phyloP scores from a whole-genome alignment of 306 rosid genomes.

The Comarum palustre region DNA sequence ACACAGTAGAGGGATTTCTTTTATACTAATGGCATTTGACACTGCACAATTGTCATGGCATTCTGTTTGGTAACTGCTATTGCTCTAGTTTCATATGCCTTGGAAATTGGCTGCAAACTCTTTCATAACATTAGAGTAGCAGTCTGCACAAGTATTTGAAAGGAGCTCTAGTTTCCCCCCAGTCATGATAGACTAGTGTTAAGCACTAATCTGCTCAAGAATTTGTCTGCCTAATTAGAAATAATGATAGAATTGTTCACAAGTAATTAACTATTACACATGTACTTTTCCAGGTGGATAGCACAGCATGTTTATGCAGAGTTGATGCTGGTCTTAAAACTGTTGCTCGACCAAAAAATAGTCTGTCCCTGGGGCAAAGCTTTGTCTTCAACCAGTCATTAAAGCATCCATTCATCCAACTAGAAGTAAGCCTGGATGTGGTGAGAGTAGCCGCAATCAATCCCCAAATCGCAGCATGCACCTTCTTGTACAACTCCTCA shows the following conservation, averaged over 20 bases:
- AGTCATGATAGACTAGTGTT: background rate
- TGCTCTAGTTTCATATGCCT: background rate
- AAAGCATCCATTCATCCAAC: constrained; percentile 87
- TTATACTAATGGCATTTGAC: no score
- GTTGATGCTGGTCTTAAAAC: constrained; percentile 77
- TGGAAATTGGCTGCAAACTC: background rate
- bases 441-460: constrained; percentile 72
- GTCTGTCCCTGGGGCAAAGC: constrained; percentile 80
- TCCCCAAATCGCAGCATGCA: no score
- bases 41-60: background rate
- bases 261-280: background rate
- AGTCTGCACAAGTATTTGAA: background rate
- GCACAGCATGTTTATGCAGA: constrained; percentile 80
- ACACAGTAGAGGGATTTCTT: no score
- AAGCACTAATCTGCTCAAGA: background rate
- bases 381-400: constrained; percentile 82
- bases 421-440: constrained; percentile 63
- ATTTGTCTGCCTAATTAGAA: background rate
- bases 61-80: constrained; percentile 2
- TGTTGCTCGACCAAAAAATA: constrained; percentile 75
- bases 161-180: background rate
- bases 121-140: background rate
- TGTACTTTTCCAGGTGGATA: constrained; percentile 67
- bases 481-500: no score
- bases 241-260: background rate